A percentile compares a stretch with the other conserved stretches of the same genome.
phyloP scores from a whole-genome alignment of 805 yeast genomes.

The Pichia pseudocactophila region DNA sequence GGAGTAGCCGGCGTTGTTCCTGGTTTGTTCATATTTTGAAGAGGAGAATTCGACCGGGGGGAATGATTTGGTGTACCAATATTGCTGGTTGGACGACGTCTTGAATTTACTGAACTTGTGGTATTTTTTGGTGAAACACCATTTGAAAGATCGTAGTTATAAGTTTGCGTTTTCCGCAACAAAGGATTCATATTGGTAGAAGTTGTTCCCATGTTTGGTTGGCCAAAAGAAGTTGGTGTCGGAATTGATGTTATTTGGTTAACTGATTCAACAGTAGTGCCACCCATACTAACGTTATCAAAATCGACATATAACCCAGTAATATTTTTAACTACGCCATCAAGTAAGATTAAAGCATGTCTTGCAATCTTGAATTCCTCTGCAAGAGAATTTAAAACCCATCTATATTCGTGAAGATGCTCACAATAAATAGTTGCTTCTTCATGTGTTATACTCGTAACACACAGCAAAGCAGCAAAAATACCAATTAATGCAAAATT shows the following conservation, averaged over 20 bases:
- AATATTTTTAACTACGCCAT: constrained; percentile 61
- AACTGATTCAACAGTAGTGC: too few relatives aligned
- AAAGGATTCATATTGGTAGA: background rate
- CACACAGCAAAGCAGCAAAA: constrained; percentile 73
- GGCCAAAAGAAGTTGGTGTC: background rate
- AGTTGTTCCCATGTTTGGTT: too few relatives aligned
- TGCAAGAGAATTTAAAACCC: constrained; percentile 66
- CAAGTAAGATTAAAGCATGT: constrained; percentile 64
- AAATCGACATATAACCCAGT: constrained; percentile 49
- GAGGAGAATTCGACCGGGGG: constrained; percentile 2
- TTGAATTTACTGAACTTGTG: background rate
- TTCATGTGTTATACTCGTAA: constrained; percentile 52
- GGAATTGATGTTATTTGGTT: background rate
- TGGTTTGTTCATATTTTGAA: background rate
- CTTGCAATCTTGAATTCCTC: constrained; percentile 71
- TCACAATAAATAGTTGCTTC: constrained; percentile 60
- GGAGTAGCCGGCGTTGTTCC: background rate
- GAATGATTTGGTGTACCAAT: background rate
- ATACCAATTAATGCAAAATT: constrained; percentile 79
- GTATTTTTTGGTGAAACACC: constrained; percentile 5
- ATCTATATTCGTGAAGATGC: constrained; percentile 65
- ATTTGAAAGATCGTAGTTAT: constrained; percentile 5
- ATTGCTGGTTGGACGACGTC: background rate
- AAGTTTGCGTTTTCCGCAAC: background rate
- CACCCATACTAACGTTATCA: constrained; percentile 2